phyloP scores from a whole-genome alignment of 2,329 filamentous ascomycete species.

The Exophiala alcalophila region DNA sequence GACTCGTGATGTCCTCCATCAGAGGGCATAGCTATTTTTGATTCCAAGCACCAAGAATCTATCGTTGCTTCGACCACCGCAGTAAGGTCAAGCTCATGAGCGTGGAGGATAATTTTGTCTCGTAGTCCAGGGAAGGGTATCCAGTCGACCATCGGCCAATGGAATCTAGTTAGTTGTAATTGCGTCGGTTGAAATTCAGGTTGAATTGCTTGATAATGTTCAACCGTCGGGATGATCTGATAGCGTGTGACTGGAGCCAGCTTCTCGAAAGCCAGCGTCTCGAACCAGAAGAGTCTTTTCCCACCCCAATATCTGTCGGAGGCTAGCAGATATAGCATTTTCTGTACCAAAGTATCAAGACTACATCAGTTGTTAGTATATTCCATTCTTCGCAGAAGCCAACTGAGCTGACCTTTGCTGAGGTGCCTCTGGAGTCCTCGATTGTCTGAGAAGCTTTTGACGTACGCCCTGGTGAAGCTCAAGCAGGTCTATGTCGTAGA shows the following conservation, averaged over 20 bases:
- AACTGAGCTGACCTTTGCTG: too few species aligned
- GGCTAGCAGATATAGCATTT: too few species aligned
- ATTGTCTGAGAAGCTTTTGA: too few species aligned
- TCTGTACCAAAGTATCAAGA: too few species aligned
- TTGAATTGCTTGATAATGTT: conserved; percentile 2
- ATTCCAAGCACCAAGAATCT: conserved; percentile 4
- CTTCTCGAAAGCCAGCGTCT: conserved; percentile 5
- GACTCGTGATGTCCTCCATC: not conserved
- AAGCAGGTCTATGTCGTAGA: too few species aligned
- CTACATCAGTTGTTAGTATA: too few species aligned
- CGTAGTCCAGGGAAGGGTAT: conserved; percentile 3
- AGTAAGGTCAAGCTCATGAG: conserved; percentile 1
- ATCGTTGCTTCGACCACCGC: not conserved
- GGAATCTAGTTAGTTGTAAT: conserved; percentile 2
- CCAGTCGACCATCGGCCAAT: conserved; percentile 9
- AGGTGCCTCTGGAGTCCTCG: too few species aligned
- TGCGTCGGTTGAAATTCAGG: conserved; percentile 1
- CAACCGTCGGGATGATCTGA: conserved; percentile 4
- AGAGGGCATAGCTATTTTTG: not conserved
- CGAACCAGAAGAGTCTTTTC: conserved; percentile 8
- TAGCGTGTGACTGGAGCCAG: conserved; percentile 6
- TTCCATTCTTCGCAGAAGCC: too few species aligned
- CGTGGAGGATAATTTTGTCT: conserved; percentile 6
- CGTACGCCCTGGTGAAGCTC: too few species aligned
- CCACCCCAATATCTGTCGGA: too few species aligned